Base-by-base conservation (phyloP, 495 filamentous ascomycete species). In the Aspergillus cristatus region DNA sequence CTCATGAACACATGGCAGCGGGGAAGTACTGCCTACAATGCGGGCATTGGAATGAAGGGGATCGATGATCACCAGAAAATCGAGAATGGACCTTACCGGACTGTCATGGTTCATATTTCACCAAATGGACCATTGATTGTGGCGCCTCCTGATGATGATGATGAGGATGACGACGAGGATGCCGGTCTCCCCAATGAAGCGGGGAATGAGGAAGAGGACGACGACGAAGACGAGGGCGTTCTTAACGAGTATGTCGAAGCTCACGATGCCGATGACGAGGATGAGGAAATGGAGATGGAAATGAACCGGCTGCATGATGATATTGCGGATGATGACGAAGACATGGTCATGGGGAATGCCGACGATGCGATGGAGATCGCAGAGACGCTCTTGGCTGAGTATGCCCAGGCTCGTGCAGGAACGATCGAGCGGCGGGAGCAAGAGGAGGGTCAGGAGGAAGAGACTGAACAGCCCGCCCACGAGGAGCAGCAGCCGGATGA, bases 21-120 rank as follows among this genome's bases (percentile, higher is more conserved):
- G 43, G 91, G 93, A 0, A 96, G 91, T 51, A 72, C 72, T 20
- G 91, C 80, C n/a, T 79, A 70, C 14, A 90, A 97, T 65, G 78
- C 76, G 24, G 75, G 80, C 41, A 81, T 96, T 46, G 91, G 89
- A 10, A 75, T 79, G 58, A 74, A 82, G 48, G 90, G 90, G 8
- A 81, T 98, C 13, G 85, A 95, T 54, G 91, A 98, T 48, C 90
- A 96, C 48, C 79, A 85, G 41, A 62, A 62, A 41, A 56, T 59
- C 30, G 68, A 73, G 8, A 47, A 45, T 29, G 37, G 48, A 4
- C 52, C 51, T 1, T 45, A 53, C 15, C 58, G 63, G 7, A 60
- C 64, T 1, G 51, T 70, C 7, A 57, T 62, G 50, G 46, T 67
- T 34, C 59, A 56, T 28, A 47, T 67, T 10, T 55, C 63, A 15